Conservation (phyloP, 192 early-diverging fungal genomes). For the Backusella australiensis region DNA sequence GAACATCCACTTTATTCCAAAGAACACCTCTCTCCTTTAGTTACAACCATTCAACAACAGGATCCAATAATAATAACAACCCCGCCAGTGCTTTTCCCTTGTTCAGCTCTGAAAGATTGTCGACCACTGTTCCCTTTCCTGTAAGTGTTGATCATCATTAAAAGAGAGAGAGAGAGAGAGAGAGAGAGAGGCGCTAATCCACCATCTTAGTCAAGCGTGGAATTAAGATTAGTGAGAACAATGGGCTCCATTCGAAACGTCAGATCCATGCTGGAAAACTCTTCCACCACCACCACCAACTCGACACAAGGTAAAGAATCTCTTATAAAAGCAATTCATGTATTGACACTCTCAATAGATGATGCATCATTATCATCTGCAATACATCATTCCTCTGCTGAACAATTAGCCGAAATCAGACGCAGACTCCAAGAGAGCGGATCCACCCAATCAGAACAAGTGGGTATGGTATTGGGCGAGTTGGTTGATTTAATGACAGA, state of each 20-base stretch:
- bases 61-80: neutral
- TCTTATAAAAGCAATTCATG: too few species aligned
- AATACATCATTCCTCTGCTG: conserved; percentile 19
- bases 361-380: neutral
- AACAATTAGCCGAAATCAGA: conserved; percentile 27
- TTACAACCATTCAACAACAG: neutral
- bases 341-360: neutral
- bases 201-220: conserved; percentile 20
- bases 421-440: conserved; percentile 17
- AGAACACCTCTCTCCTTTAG: conserved; percentile 6
- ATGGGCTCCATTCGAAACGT: conserved; percentile 33
- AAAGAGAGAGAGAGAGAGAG: neutral
- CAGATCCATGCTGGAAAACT: conserved; percentile 17
- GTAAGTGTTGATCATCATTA: conserved; percentile 10
- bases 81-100: neutral
- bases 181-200: neutral
- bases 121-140: conserved; percentile 25
- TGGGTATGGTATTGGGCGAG: conserved; percentile 34
- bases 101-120: neutral
- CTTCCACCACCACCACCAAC: neutral
- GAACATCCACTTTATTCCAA: neutral
- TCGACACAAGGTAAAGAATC: conserved; percentile 8
- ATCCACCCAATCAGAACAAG: conserved; percentile 21
- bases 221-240: conserved; percentile 28
- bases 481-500: conserved; percentile 26